Percentiles rank a stretch among this genome's conserved stretches.
phyloP scores from a whole-genome alignment of 495 filamentous ascomycete species.

The Penicillium crystallinum region DNA sequence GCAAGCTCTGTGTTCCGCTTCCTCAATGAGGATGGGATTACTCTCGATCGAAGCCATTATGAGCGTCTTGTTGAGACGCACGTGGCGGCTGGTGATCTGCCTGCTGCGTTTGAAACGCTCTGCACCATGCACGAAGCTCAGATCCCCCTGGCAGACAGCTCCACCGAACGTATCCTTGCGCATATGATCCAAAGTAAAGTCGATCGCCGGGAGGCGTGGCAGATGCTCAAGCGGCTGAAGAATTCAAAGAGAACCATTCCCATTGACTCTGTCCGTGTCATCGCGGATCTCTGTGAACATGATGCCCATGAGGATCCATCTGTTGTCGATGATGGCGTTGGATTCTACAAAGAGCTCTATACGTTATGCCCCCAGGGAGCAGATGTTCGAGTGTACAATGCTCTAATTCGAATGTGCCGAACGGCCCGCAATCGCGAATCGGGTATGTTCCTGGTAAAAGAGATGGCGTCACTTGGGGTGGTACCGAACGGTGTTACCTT shows the following conservation, averaged over 20 bases:
- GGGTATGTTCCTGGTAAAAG: constrained; percentile 64
- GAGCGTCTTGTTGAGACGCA: constrained; percentile 69
- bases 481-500: constrained; percentile 57
- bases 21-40: constrained; percentile 41
- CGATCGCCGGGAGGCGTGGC: constrained; percentile 42
- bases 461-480: constrained; percentile 64
- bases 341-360: constrained; percentile 66
- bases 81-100: constrained; percentile 47
- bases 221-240: constrained; percentile 48
- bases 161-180: constrained; percentile 53
- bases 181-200: constrained; percentile 33
- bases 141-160: constrained; percentile 44
- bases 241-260: constrained; percentile 25
- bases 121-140: constrained; percentile 63
- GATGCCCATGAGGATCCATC: constrained; percentile 23
- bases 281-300: constrained; percentile 31
- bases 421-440: constrained; percentile 42
- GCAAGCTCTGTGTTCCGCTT: constrained; percentile 37
- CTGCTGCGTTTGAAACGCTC: constrained; percentile 54
- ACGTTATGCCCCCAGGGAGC: constrained; percentile 54
- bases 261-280: constrained; percentile 26
- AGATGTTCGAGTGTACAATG: constrained; percentile 59
- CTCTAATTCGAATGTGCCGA: constrained; percentile 59
- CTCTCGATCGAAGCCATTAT: constrained; percentile 63
- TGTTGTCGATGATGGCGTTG: constrained; percentile 49